These are phyloP conservation scores for Sutorius eximius DNA, from an alignment of 1,284 basidiomycete genomes.

Conservation along the genomic window DNA sequence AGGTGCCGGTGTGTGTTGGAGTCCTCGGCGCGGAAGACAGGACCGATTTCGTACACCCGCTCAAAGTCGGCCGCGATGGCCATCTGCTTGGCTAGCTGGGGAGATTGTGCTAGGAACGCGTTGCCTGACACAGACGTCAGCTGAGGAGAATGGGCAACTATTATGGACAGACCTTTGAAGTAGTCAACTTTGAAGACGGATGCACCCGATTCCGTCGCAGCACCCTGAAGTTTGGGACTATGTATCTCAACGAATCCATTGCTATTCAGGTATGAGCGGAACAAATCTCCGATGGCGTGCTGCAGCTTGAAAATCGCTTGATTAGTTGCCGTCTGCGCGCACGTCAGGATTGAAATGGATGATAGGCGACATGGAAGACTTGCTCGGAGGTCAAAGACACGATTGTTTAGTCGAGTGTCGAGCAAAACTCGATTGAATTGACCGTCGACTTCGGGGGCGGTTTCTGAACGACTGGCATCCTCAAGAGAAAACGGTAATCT, in stretches of 20 bases:
- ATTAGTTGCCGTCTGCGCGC: constrained; percentile 82
- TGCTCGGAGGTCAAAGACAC: constrained; percentile 91
- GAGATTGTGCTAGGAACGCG: constrained; percentile 95
- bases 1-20: constrained; percentile 97
- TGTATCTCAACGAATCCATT: constrained; percentile 93
- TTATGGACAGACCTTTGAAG: constrained; percentile 78
- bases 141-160: background rate
- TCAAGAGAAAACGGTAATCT: constrained; percentile 91
- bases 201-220: constrained; percentile 95
- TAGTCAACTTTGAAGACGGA: constrained; percentile 98
- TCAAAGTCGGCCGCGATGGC: constrained; percentile 98
- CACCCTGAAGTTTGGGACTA: constrained; percentile 95
- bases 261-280: constrained; percentile 81
- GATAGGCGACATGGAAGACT: constrained; percentile 27
- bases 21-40: constrained; percentile 98
- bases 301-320: constrained; percentile 96
- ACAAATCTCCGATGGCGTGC: constrained; percentile 84
- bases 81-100: constrained; percentile 99
- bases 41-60: constrained; percentile 95
- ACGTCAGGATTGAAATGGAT: constrained; percentile 10
- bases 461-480: constrained; percentile 86
- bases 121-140: constrained; percentile 49
- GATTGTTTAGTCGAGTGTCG: constrained; percentile 94
- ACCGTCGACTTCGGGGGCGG: constrained; percentile 68
- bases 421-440: constrained; percentile 78